phyloP scores from a whole-genome alignment of 2,329 filamentous ascomycete species.

The Penicillium sp. region DNA sequence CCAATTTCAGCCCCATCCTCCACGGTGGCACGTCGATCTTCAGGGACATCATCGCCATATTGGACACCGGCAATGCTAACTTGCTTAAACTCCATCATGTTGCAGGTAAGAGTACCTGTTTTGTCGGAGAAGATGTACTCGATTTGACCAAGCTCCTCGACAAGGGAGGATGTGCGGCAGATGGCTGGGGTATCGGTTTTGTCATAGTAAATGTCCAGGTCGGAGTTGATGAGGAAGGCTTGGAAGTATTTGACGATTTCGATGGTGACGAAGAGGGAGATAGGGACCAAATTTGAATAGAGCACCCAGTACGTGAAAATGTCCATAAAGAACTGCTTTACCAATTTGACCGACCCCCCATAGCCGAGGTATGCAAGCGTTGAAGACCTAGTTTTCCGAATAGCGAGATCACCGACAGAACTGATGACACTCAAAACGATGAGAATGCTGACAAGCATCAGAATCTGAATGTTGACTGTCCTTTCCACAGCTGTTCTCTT shows the following conservation, averaged over 20 bases:
- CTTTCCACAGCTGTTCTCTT: slow-evolving; percentile 95
- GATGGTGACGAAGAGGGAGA: slow-evolving; percentile 95
- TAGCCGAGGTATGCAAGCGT: slow-evolving; percentile 73
- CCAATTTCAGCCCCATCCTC: slow-evolving; percentile 74
- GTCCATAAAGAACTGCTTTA: slow-evolving; percentile 82
- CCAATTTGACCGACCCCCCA: slow-evolving; percentile 59
- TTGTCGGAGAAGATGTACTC: slow-evolving; percentile 99
- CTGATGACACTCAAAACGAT: slow-evolving; percentile 82
- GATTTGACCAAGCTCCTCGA: slow-evolving; percentile 96
- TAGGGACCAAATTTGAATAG: slow-evolving; percentile 93
- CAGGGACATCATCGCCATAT: slow-evolving; percentile 87
- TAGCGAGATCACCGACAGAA: slow-evolving; percentile 84
- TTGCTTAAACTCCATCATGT: slow-evolving; percentile 98
- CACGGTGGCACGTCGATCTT: slow-evolving; percentile 79
- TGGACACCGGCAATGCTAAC: slow-evolving; percentile 90
- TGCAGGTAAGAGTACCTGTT: slow-evolving; percentile 95
- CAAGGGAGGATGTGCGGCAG: slow-evolving; percentile 91
- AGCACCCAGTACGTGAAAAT: slow-evolving; percentile 98
- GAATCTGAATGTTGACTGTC: slow-evolving; percentile 88
- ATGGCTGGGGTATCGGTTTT: slow-evolving; percentile 93
- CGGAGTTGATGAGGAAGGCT: slow-evolving; percentile 95
- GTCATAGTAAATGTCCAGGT: slow-evolving; percentile 97
- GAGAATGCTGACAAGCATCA: slow-evolving; percentile 83
- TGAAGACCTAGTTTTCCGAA: slow-evolving; percentile 61
- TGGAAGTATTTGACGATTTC: slow-evolving; percentile 98